Conservation (phyloP, 2,329 filamentous ascomycete genomes). For the Alternaria rosae region DNA sequence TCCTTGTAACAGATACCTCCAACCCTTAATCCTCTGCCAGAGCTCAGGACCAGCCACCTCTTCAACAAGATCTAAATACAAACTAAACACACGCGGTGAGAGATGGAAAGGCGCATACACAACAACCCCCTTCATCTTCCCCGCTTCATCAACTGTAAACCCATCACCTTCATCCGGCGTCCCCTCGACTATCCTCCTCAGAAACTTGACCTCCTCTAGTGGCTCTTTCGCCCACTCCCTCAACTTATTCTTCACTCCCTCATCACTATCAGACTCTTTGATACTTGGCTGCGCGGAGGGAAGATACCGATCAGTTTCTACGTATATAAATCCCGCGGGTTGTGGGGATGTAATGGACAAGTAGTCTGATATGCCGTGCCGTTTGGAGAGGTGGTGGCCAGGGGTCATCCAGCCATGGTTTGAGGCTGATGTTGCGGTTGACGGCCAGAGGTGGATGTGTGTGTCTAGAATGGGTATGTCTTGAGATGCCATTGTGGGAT, state of each 20-base stretch:
- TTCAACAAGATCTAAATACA: constrained; percentile 70
- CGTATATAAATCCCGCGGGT: constrained; percentile 73
- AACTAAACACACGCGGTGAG: constrained; percentile 65
- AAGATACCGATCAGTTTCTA: constrained; percentile 77
- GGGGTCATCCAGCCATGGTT: constrained; percentile 74
- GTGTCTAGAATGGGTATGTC: constrained; percentile 73
- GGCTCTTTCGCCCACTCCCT: constrained; percentile 70
- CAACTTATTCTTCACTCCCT: constrained; percentile 25
- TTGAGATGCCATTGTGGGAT: constrained; percentile 30
- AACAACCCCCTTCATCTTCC: constrained; percentile 72
- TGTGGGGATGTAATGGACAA: constrained; percentile 18
- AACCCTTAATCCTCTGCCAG: constrained; percentile 76
- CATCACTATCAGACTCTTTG: neutral
- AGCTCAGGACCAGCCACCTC: constrained; percentile 66
- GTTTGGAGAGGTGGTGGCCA: constrained; percentile 63
- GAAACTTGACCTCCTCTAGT: constrained; percentile 74
- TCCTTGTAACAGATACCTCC: constrained; percentile 79
- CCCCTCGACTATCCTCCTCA: constrained; percentile 71
- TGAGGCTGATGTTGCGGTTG: constrained; percentile 64
- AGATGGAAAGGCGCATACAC: constrained; percentile 86
- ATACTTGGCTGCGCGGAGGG: constrained; percentile 18
- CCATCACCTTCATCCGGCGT: constrained; percentile 69
- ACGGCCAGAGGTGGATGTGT: constrained; percentile 88
- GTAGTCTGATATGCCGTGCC: constrained; percentile 72
- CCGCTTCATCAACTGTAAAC: constrained; percentile 51